These are phyloP conservation scores for Gentiana straminea DNA, from an alignment of 257 asterid species.

Conservation along the genomic window DNA sequence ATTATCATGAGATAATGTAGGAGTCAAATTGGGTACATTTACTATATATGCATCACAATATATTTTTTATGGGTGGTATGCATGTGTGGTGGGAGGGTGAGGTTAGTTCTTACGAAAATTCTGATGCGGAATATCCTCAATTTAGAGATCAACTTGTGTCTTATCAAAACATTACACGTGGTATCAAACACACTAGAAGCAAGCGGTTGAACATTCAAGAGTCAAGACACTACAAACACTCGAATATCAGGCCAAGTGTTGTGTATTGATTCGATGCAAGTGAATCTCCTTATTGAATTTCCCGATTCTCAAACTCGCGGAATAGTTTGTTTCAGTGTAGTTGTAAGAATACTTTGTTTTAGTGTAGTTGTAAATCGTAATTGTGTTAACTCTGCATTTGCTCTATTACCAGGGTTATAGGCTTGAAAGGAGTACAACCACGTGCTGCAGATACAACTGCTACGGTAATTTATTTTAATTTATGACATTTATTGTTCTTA, in stretches of 20 bases:
- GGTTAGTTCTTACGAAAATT: neutral
- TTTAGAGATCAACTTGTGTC: neutral
- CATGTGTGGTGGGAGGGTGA: neutral
- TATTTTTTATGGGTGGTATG: neutral
- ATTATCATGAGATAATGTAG: neutral
- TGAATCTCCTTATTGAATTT: no score
- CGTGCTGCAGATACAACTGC: constrained; percentile 99
- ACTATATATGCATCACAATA: neutral
- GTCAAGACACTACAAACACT: no score
- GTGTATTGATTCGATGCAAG: no score
- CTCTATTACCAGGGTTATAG: constrained; percentile 69
- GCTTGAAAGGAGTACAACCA: constrained; percentile 98
- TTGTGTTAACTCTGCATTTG: neutral
- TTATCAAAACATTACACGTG: no score
- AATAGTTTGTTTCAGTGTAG: neutral
- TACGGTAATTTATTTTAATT: constrained; percentile 31
- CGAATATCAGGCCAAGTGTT: no score
- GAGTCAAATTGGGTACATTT: neutral
- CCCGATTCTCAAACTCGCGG: no score
- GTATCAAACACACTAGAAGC: no score
- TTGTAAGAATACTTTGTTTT: neutral
- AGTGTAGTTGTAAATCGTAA: constrained; percentile 1
- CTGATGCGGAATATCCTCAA: neutral
- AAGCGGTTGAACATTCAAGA: no score
- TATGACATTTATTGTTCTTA: neutral